Base-by-base conservation (phyloP, 2,329 filamentous ascomycete species). In the Dactylellina drechsleri region DNA sequence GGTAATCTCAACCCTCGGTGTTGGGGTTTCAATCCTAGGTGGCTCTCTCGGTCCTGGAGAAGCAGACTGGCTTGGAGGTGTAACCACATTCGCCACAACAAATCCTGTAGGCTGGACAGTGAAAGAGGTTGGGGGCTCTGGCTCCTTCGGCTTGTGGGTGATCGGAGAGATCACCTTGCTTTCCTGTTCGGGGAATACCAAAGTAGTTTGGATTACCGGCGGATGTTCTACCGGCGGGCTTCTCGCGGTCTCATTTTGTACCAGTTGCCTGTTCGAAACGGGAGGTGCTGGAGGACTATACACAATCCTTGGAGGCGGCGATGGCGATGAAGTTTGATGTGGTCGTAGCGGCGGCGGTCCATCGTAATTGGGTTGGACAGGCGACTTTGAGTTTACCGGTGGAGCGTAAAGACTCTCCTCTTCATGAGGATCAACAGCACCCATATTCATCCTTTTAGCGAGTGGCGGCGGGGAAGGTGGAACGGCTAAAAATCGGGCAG, bases 311-410 rank as follows among this genome's bases (percentile, higher is more conserved):
- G 70, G 70, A 10, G 70, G 70, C 10, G 70, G 70, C 23, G 70
- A 74, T n/a, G 70, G 70, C 8, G 70, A 74, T 18, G 62, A 74
- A 13, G 56, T 74, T 49, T 67, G 70, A 31, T 74, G 62, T 40
- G 70, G 62, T 10, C 58, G 23, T 28, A 74, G 8, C 10, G 70
- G 70, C 18, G 70, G 70, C 1, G 70, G 70, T 8, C 13, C 58
- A 28, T 74, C 70, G 52, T 74, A 57, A 26, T 57, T 28, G 4
- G 28, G 23, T 43, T 53, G 59, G 7, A 2, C 20, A 23, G 62
- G 15, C 7, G 49, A 10, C 16, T 53, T 74, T 20, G 20, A 16
- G 13, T 31, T 66, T 28, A 64, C 62, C n/a, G 70, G 70, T 6
- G 70, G 56, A 1, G 70, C 47, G 43, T 74, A 74, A 23, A 74